Percentiles rank a stretch among this genome's conserved stretches.
These are phyloP conservation scores for Dryadomyces sulphureus DNA, from an alignment of 2,329 filamentous ascomycete species.

Conservation along the genomic window DNA sequence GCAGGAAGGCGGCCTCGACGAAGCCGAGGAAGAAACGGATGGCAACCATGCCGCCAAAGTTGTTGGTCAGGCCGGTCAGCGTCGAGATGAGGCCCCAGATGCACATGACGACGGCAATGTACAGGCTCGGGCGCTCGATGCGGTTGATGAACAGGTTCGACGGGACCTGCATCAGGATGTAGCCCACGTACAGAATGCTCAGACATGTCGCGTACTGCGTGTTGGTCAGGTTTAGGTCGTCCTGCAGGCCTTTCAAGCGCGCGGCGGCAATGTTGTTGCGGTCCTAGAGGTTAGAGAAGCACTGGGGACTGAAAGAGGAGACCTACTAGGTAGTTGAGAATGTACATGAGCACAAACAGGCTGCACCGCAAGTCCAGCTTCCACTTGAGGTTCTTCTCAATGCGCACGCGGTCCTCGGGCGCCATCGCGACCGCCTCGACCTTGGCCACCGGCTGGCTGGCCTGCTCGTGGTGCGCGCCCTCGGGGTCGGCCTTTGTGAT, in stretches of 20 bases:
- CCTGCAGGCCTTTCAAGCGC: conserved; percentile 14
- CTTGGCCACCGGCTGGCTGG: too few species aligned
- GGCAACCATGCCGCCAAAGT: background rate
- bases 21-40: conserved; percentile 4
- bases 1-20: conserved; percentile 16
- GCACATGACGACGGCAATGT: background rate
- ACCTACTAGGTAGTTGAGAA: conserved; percentile 17
- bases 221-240: conserved; percentile 3
- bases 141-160: conserved; percentile 3
- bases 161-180: conserved; percentile 6
- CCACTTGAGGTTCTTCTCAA: too few species aligned
- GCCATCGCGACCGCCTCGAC: too few species aligned
- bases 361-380: too few species aligned
- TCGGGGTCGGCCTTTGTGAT: too few species aligned
- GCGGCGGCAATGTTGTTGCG: conserved; percentile 19
- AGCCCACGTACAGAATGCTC: conserved; percentile 5
- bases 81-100: background rate
- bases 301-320: too few species aligned
- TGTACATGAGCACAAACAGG: conserved; percentile 15
- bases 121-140: background rate
- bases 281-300: too few species aligned
- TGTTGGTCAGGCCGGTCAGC: background rate
- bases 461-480: too few species aligned
- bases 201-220: conserved; percentile 5
- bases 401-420: too few species aligned